phyloP scores from a whole-genome alignment of 2,329 filamentous ascomycete genomes.

The Xylaria sp. region DNA sequence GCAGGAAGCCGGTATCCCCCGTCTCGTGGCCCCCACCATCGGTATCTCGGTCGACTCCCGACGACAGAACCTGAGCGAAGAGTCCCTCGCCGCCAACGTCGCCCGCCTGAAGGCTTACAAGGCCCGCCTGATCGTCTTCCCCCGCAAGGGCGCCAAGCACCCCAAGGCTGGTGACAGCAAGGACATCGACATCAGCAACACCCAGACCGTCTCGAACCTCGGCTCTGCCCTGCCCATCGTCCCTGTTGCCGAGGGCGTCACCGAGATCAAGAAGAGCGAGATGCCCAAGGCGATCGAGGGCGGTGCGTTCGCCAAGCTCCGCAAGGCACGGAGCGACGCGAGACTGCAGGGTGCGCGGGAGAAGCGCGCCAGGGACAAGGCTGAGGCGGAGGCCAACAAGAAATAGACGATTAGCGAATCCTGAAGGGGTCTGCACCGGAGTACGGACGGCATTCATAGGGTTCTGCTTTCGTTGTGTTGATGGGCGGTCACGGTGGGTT shows the following conservation, averaged over 20 bases:
- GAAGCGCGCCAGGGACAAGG: conserved; percentile 90
- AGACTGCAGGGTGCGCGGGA: conserved; percentile 82
- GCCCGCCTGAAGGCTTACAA: conserved; percentile 98
- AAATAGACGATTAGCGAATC: conserved; percentile 63
- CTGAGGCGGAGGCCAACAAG: conserved; percentile 81
- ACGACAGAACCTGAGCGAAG: conserved; percentile 95
- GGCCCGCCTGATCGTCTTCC: conserved; percentile 95
- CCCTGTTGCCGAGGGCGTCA: conserved; percentile 66
- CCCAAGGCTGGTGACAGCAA: conserved; percentile 92
- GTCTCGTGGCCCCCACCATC: conserved; percentile 91
- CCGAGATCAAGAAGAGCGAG: conserved; percentile 80
- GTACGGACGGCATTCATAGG: conserved; percentile 41
- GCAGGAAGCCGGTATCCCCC: conserved; percentile 92
- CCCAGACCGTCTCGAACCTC: conserved; percentile 60
- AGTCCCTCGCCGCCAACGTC: conserved; percentile 92
- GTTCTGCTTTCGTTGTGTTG: conserved; percentile 40
- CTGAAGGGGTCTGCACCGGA: conserved; percentile 37
- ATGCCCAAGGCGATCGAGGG: conserved; percentile 75
- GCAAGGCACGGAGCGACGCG: conserved; percentile 80
- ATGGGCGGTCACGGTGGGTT: conserved; percentile 36
- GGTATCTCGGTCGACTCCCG: conserved; percentile 96
- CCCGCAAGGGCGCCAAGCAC: conserved; percentile 83
- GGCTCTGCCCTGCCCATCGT: conserved; percentile 71
- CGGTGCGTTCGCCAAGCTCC: conserved; percentile 84
- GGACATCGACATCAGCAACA: conserved; percentile 71